Evolutionary conservation across 2,329 filamentous ascomycete species (phyloP), one percentile per base, ranked within the genome.

Genomic region (Lachnellula hyalina): DNA sequence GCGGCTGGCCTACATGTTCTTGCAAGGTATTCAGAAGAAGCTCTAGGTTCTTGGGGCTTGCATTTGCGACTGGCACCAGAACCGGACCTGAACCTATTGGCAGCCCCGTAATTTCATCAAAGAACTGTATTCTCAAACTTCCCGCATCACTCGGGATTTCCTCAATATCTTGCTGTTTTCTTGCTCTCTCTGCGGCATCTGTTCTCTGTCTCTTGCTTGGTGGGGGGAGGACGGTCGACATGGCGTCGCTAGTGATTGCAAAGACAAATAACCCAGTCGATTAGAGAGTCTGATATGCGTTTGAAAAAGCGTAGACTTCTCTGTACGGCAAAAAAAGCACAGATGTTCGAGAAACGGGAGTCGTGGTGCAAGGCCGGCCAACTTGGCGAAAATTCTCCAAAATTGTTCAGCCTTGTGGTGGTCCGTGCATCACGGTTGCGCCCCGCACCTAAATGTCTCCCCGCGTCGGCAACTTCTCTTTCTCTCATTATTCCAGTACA

Each of bases 41-140:
- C 51, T 94, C 93, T 3, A 97, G 80, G 64, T 96, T 96, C 75
- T 90, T 93, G 59, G 94, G 89, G 7, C 83, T 87, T 2, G 93
- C 88, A 75, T 96, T 88, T 54, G 86, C 87, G 34, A 96, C 82
- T 12, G 90, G 86, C 42, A 96, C 86, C 64, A 86, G 79, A 48
- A 86, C 70, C 80, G 66, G 68, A 4, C 62, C 67, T 36, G 67
- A 86, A 64, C 80, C 90, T 74, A 79, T 90, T 70, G 77, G 83
- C 74, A 79, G 88, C 78, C 65, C 89, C 82, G 73, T 96, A 87
- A 68, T 81, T 59, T 89, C 84, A 71, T 97, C 91, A 67, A 90
- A 80, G 72, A 97, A 96, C 62, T 93, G 89, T 47, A 95, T 85
- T 71, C 90, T 87, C 68, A 95, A 84, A 57, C 85, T 90, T 61